phyloP scores from a whole-genome alignment of 1,284 basidiomycete species.

The Malassezia brasiliensis region DNA sequence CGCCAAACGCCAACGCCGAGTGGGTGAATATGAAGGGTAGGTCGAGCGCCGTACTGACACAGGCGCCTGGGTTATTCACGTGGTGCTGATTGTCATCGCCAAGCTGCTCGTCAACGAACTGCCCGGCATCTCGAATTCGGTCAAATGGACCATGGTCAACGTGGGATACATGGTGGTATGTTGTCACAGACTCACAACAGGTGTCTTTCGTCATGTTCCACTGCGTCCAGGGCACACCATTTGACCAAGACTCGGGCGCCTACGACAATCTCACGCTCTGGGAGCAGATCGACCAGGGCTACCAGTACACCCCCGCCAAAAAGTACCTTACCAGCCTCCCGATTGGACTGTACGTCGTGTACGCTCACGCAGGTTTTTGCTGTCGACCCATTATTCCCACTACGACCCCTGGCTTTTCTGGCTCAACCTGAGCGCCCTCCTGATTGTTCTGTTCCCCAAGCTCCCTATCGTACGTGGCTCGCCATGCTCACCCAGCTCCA shows the following conservation, averaged over 20 bases:
- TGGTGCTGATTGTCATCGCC: constrained; percentile 77
- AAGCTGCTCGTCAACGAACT: constrained; percentile 89
- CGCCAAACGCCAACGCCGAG: constrained; percentile 76
- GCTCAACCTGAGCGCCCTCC: constrained; percentile 74
- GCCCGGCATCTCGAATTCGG: constrained; percentile 83
- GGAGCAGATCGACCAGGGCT: constrained; percentile 98
- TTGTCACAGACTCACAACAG: constrained; percentile 51
- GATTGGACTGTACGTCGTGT: constrained; percentile 66
- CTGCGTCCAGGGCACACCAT: constrained; percentile 92
- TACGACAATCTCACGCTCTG: constrained; percentile 96
- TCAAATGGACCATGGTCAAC: constrained; percentile 92
- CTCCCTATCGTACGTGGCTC: constrained; percentile 59
- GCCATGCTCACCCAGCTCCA: constrained; percentile 16
- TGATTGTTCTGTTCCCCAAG: constrained; percentile 84
- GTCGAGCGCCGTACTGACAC: background rate
- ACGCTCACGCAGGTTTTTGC: constrained; percentile 63
- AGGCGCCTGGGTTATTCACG: constrained; percentile 86
- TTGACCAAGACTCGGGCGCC: constrained; percentile 74
- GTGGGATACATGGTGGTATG: constrained; percentile 80
- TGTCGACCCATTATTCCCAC: constrained; percentile 88
- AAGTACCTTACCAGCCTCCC: constrained; percentile 93
- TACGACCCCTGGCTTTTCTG: constrained; percentile 78
- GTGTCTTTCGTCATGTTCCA: constrained; percentile 97
- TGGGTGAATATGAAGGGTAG: constrained; percentile 97
- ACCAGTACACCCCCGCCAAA: constrained; percentile 94